Evolutionary conservation across 2,329 filamentous ascomycete species (phyloP).

Genomic region (Helicocarpus griseus): DNA sequence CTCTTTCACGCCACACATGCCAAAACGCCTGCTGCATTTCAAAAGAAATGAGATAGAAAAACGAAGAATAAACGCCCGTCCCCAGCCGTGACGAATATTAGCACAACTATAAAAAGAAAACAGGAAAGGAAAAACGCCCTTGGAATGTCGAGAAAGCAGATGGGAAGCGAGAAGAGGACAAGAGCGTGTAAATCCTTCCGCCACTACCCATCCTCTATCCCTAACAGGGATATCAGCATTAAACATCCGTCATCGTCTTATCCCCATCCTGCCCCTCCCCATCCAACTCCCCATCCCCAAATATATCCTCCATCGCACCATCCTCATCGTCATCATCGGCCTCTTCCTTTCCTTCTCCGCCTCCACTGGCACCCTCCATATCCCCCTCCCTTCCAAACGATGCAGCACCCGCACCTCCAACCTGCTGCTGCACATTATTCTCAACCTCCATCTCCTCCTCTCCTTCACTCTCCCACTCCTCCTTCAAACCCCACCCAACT

Average conservation of each 20-base stretch:
- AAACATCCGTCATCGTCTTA: constrained; percentile 35
- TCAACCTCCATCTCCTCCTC: constrained; percentile 30
- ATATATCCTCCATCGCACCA: constrained; percentile 40
- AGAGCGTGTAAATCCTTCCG: neutral
- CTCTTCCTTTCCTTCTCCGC: constrained; percentile 24
- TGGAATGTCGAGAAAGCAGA: neutral
- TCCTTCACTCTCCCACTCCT: constrained; percentile 49
- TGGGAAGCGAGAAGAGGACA: neutral
- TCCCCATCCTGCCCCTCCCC: constrained; percentile 27
- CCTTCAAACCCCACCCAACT: constrained; percentile 46
- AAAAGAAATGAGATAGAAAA: neutral
- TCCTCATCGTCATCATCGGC: constrained; percentile 35
- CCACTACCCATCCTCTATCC: neutral
- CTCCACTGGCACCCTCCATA: constrained; percentile 21
- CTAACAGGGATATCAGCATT: constrained; percentile 9
- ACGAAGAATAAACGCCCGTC: neutral
- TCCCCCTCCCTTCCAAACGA: constrained; percentile 21
- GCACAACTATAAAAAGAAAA: neutral
- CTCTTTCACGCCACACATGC: neutral
- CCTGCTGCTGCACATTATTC: constrained; percentile 17
- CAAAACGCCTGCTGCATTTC: neutral
- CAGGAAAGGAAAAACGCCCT: neutral
- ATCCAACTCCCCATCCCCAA: constrained; percentile 31
- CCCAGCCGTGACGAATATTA: neutral
- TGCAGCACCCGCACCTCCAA: constrained; percentile 11